Evolutionary conservation across 1,284 basidiomycete genomes (phyloP), one percentile per base, ranked within the genome.

Genomic region (Sanguinoderma infundibulare): DNA sequence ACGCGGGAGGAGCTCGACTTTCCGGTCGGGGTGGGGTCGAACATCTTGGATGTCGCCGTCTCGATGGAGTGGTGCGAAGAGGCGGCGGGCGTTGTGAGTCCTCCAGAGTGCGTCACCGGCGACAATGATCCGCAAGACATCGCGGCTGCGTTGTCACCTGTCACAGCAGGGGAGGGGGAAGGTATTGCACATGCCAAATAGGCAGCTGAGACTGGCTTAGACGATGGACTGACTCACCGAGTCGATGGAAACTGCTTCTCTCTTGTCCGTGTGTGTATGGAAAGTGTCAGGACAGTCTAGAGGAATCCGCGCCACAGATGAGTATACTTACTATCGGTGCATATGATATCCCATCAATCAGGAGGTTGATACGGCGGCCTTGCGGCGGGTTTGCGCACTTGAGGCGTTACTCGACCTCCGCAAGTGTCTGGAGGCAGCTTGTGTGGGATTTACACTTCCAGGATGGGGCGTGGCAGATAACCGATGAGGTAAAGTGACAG

Each of bases 1-100:
- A 81, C 78, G 51, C 79, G 78, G 26, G 85, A 84, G 65, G 89
- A 94, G 54, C 68, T 92, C 22, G 92, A 94, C 72, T 95, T 94
- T 69, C 81, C 91, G 0, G 74, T 92, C 1, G 92, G 91, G 2
- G 75, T 90, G 10, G 92, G 92, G 2, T 79, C 81, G 40, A 77
- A 81, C 22, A 79, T 95, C 26, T 69, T 93, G 17, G 85, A 91
- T 63, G 79, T 93, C 12, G 83, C 84, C 57, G 77, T 91, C 32
- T 77, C 78, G 34, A 69, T 75, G 69, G 71, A 73, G 53, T 72
- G 72, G 71, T 68, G 67, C 17, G 50, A 66, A 9, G 65, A 68
- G 51, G 59, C 59, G 36, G 69, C 68, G 10, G 69, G 70, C 38
- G 62, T 65, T n/a, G 36, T 67, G 1, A 58, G 40, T 15, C 70